Evolutionary conservation across 352 stramenopile genomes (phyloP).

Genomic region (Pythium phragmiticola): DNA sequence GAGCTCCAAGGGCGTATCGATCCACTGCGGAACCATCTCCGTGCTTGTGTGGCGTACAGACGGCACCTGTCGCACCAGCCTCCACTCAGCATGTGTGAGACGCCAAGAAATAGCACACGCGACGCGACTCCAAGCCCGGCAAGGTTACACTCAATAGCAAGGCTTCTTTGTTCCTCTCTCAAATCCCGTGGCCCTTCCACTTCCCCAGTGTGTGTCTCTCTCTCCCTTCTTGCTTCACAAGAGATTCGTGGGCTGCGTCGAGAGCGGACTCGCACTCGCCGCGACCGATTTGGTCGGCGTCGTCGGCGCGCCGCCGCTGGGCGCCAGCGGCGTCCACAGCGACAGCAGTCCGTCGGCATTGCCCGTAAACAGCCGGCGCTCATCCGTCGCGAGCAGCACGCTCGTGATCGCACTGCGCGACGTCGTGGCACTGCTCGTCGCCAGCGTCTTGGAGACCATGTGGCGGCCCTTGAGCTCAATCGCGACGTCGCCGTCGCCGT

Average conservation of each 20-base stretch:
- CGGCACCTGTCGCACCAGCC: too few relatives aligned
- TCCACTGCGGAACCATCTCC: too few relatives aligned
- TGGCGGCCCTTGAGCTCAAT: conserved; percentile 57
- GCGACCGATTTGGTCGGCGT: conserved; percentile 24
- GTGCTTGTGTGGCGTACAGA: too few relatives aligned
- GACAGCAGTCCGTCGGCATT: conserved; percentile 52
- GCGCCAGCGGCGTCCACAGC: conserved; percentile 37
- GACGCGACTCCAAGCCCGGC: too few relatives aligned
- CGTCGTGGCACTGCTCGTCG: not conserved
- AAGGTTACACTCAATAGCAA: too few relatives aligned
- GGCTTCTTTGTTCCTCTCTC: too few relatives aligned
- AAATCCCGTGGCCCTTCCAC: too few relatives aligned
- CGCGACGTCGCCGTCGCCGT: conserved; percentile 41
- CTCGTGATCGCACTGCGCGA: conserved; percentile 46
- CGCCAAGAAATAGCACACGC: too few relatives aligned
- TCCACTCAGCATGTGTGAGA: too few relatives aligned
- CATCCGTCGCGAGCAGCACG: conserved; percentile 47
- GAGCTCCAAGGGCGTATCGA: too few relatives aligned
- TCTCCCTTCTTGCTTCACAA: not conserved
- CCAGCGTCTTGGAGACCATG: conserved; percentile 29
- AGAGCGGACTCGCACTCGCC: conserved; percentile 17
- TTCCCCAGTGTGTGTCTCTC: too few relatives aligned
- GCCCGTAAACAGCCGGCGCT: conserved; percentile 62
- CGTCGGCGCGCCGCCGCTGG: conserved; percentile 7
- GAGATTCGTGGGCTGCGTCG: conserved; percentile 10